Evolutionary conservation across 1,284 basidiomycete species (phyloP).

Genomic region (Flammula alnicola): DNA sequence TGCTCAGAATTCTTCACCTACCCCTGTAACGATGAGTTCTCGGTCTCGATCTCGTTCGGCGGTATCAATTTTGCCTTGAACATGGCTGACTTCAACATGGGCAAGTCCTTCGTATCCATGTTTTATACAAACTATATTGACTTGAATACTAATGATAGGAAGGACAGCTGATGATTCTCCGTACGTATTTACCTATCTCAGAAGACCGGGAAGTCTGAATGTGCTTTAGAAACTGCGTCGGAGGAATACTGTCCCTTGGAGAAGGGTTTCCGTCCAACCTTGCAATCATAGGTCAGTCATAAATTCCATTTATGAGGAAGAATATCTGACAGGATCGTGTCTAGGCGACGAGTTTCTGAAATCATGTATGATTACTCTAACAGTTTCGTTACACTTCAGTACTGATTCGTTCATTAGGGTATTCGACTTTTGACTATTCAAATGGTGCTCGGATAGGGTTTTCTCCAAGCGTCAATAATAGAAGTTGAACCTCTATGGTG

Average conservation of each 20-base stretch:
- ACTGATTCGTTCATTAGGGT: slow-evolving; percentile 43
- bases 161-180: slow-evolving; percentile 15
- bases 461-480: slow-evolving; percentile 60
- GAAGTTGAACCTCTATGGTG: slow-evolving; percentile 1
- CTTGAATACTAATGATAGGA: slow-evolving; percentile 12
- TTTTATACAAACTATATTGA: neutral
- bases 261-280: slow-evolving; percentile 52
- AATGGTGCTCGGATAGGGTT: slow-evolving; percentile 62
- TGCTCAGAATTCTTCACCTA: slow-evolving; percentile 51
- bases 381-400: slow-evolving; percentile 4
- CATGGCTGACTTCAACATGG: slow-evolving; percentile 71
- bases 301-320: slow-evolving; percentile 8
- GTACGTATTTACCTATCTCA: slow-evolving; percentile 16
- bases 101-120: slow-evolving; percentile 26
- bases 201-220: slow-evolving; percentile 1
- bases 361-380: slow-evolving; percentile 51
- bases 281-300: slow-evolving; percentile 66
- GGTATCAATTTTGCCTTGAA: slow-evolving; percentile 55
- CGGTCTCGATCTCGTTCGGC: slow-evolving; percentile 57
- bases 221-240: slow-evolving; percentile 54
- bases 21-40: slow-evolving; percentile 46
- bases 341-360: slow-evolving; percentile 74
- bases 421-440: slow-evolving; percentile 63
- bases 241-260: slow-evolving; percentile 64
- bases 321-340: no score